Percentiles rank a stretch among this genome's conserved stretches.
These are phyloP conservation scores for Tephrocybe sp. DNA, from an alignment of 768 basidiomycete species.

Conservation along the genomic window DNA sequence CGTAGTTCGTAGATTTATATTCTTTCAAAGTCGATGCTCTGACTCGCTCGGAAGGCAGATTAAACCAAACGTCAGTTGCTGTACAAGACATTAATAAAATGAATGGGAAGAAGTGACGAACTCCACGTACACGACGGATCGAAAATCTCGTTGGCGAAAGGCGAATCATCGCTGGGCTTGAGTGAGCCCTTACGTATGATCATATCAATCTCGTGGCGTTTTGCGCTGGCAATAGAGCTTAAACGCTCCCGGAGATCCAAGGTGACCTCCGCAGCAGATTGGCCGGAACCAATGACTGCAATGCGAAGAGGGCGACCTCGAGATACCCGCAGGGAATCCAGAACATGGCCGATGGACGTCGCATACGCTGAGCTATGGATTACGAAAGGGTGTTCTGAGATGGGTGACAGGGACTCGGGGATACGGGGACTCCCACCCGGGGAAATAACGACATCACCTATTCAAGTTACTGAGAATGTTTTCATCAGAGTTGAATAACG, in stretches of 20 bases:
- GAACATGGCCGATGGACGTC: conserved; percentile 32
- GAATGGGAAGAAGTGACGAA: background rate
- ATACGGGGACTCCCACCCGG: conserved; percentile 48
- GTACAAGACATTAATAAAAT: conserved; percentile 1
- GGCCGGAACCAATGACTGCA: conserved; percentile 47
- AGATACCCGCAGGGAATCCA: conserved; percentile 23
- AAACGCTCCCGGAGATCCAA: conserved; percentile 42
- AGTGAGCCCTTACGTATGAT: conserved; percentile 49
- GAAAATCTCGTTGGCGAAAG: conserved; percentile 55
- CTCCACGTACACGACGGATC: conserved; percentile 41
- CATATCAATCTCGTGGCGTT: conserved; percentile 43
- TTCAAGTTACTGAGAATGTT: background rate
- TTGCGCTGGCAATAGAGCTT: conserved; percentile 24
- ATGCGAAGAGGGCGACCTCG: conserved; percentile 32
- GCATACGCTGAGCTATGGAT: conserved; percentile 45
- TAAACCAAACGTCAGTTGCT: conserved; percentile 42
- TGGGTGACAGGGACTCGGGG: conserved; percentile 32
- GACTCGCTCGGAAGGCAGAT: conserved; percentile 31
- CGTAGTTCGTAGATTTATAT: conserved; percentile 50
- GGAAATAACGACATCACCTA: conserved; percentile 48
- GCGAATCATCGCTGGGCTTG: conserved; percentile 51
- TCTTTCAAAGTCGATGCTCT: conserved; percentile 38
- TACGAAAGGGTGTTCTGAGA: conserved; percentile 33
- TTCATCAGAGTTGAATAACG: background rate
- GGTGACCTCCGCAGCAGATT: conserved; percentile 46